These are phyloP conservation scores for Smittium culicis DNA, from an alignment of 371 early-diverging fungal species.

Conservation along the genomic window DNA sequence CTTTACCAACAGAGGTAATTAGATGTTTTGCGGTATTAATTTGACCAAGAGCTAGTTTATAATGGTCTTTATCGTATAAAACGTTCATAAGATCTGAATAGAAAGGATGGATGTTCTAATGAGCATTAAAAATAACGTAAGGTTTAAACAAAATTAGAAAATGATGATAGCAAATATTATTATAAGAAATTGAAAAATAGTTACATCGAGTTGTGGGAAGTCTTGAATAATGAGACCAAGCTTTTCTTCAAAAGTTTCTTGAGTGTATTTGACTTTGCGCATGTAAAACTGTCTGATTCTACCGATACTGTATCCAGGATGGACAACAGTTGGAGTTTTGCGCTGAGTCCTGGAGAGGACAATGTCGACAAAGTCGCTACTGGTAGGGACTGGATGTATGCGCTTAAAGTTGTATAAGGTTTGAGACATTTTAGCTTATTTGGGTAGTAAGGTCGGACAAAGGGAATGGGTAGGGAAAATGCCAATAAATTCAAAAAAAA, in stretches of 20 bases:
- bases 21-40: slow-evolving; percentile 94
- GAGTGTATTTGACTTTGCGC: slow-evolving; percentile 99
- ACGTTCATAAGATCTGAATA: slow-evolving; percentile 99
- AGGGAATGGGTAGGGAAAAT: too few species aligned
- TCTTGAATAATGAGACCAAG: slow-evolving; percentile 84
- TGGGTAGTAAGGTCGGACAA: not conserved
- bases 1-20: slow-evolving; percentile 93
- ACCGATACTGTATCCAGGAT: slow-evolving; percentile 87
- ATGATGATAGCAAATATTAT: too few species aligned
- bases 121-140: not conserved
- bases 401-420: slow-evolving; percentile 88
- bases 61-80: slow-evolving; percentile 99
- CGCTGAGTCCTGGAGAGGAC: slow-evolving; percentile 98
- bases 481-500: too few species aligned
- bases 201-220: slow-evolving; percentile 93
- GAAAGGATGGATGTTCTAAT: slow-evolving; percentile 95
- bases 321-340: slow-evolving; percentile 98
- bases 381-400: slow-evolving; percentile 92
- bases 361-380: slow-evolving; percentile 95
- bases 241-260: slow-evolving; percentile 94
- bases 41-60: slow-evolving; percentile 99
- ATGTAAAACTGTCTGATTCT: slow-evolving; percentile 99
- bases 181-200: too few species aligned
- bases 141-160: slow-evolving; percentile 36
- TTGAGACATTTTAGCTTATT: slow-evolving; percentile 8